Conservation (phyloP, 2,329 filamentous ascomycete genomes). For the Trichoderma sp. region DNA sequence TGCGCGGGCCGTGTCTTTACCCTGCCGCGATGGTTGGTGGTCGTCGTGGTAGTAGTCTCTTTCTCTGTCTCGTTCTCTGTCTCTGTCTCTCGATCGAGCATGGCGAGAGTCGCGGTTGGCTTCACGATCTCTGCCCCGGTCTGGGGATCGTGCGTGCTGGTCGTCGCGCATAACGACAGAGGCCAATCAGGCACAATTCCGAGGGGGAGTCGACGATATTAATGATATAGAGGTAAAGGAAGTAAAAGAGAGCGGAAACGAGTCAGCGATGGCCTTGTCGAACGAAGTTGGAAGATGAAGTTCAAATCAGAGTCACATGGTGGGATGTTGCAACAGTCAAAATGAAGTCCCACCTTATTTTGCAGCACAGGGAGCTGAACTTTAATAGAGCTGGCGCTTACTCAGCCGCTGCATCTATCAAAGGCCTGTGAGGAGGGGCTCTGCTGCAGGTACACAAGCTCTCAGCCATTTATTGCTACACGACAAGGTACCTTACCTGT, state of each 20-base stretch:
- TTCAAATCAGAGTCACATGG: background rate
- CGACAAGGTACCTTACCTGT: background rate
- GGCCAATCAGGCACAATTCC: constrained; percentile 25
- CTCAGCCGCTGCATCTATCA: background rate
- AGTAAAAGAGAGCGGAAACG: background rate
- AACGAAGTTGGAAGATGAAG: background rate
- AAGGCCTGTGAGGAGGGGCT: background rate
- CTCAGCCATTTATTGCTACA: background rate
- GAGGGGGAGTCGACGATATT: background rate
- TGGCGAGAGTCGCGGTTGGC: constrained; percentile 20
- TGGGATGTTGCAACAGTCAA: background rate
- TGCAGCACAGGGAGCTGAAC: background rate
- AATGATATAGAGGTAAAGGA: background rate
- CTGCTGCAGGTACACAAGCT: background rate
- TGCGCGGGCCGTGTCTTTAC: constrained; percentile 46
- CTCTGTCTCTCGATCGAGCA: constrained; percentile 28
- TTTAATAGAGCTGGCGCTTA: background rate
- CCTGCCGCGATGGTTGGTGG: constrained; percentile 52
- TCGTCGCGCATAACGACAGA: constrained; percentile 48
- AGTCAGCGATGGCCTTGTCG: background rate
- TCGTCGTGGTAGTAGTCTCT: constrained; percentile 36
- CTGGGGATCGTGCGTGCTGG: constrained; percentile 36
- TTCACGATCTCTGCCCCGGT: constrained; percentile 30
- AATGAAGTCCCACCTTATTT: background rate
- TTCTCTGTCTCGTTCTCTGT: constrained; percentile 20